Evolutionary conservation across 2,329 filamentous ascomycete genomes (phyloP), one percentile per base, ranked within the genome.

Genomic region (Colletotrichum noveboracense): DNA sequence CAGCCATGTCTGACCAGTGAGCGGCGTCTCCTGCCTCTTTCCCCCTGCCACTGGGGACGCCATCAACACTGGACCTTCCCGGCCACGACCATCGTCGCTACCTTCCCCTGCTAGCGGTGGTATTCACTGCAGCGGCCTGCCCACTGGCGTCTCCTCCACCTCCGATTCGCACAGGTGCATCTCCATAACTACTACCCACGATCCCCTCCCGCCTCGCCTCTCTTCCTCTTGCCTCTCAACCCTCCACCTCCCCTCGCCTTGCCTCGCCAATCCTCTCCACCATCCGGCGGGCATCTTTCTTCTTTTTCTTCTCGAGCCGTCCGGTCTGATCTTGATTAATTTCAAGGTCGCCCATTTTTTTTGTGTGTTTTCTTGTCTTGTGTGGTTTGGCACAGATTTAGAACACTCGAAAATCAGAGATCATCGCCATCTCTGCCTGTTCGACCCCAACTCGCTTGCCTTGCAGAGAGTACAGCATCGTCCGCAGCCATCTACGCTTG

Each of bases 171-270:
- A 73, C 70, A 38, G 36, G 36, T 38, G 36, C 36, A 67, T 67
- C 73, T 65, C 66, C 76, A 76, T 76, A 77, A 65, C 66, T 76
- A 72, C 68, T 69, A 67, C 67, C 73, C 62, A 73, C 72, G 74
- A 76, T 76, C 71, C 74, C 74, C 48, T 75, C 74, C 66, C 36
- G 66, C 52, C 32, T 70, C 75, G 67, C 62, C 60, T 70, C 66
- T 64, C 52, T 52, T 13, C 61, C 62, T 71, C 69, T 62, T 36
- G 62, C 48, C 66, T 66, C 74, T 69, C 69, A 65, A 52, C 62
- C 68, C 61, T 65, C 52, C 36, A 43, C 55, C 65, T 73, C 76
- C n/a, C 71, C 43, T 52, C 43, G 28, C 34, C 65, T 73, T 61
- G 38, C 52, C 36, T 73, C 70, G 12, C 58, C 74, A 36, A 28